These are phyloP conservation scores for Leishmania arabica DNA, from an alignment of 208 protist genomes.

Conservation along the genomic window DNA sequence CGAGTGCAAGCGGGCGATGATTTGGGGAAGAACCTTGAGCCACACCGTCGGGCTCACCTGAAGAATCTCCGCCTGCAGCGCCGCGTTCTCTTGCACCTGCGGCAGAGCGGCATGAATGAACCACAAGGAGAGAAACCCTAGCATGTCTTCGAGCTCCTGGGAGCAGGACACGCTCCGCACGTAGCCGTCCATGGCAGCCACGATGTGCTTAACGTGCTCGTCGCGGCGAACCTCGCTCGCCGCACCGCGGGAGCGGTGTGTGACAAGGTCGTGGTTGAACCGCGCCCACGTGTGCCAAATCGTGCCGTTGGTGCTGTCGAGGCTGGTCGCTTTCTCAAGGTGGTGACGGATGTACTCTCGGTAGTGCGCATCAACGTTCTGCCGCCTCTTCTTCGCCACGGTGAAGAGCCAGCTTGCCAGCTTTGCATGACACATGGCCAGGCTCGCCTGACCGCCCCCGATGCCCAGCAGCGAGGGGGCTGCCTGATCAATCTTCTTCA, in stretches of 20 bases:
- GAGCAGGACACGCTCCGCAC: slow-evolving; percentile 90
- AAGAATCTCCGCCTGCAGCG: slow-evolving; percentile 88
- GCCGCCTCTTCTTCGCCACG: slow-evolving; percentile 24
- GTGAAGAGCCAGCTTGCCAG: slow-evolving; percentile 83
- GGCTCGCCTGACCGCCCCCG: slow-evolving; percentile 33
- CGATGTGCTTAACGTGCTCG: slow-evolving; percentile 69
- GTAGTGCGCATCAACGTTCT: slow-evolving; percentile 26
- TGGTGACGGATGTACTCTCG: slow-evolving; percentile 57
- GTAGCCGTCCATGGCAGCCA: slow-evolving; percentile 95
- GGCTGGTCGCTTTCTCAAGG: slow-evolving; percentile 70
- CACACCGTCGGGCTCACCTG: slow-evolving; percentile 97
- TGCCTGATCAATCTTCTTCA: slow-evolving; percentile 50
- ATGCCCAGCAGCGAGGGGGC: slow-evolving; percentile 7
- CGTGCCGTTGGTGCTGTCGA: slow-evolving; percentile 95
- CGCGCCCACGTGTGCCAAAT: slow-evolving; percentile 98
- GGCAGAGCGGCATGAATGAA: slow-evolving; percentile 92
- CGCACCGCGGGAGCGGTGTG: slow-evolving; percentile 21
- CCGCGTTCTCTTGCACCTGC: slow-evolving; percentile 54
- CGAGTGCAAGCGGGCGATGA: slow-evolving; percentile 98
- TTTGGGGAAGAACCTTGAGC: slow-evolving; percentile 99
- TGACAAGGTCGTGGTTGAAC: slow-evolving; percentile 92
- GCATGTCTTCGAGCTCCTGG: slow-evolving; percentile 95
- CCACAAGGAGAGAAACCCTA: slow-evolving; percentile 99
- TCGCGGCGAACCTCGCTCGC: slow-evolving; percentile 28
- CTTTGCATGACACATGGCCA: slow-evolving; percentile 86